Conservation (phyloP, 192 early-diverging fungal species). For the Coemansia sp. region DNA sequence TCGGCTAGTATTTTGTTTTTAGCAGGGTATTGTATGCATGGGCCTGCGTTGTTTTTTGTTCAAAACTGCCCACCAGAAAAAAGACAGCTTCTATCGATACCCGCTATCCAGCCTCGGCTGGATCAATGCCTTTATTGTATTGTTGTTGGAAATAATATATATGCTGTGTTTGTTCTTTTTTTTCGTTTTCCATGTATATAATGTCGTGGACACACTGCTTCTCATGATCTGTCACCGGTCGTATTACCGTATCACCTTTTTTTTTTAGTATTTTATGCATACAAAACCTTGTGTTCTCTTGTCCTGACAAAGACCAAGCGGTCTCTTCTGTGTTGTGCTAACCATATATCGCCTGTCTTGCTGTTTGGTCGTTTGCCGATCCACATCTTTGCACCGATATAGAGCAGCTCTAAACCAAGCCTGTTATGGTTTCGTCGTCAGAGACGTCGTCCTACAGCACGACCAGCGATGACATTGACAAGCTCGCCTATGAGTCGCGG, state of each 20-base stretch:
- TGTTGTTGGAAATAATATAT: not conserved
- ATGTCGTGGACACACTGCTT: not conserved
- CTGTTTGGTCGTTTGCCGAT: not conserved
- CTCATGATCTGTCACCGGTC: not conserved
- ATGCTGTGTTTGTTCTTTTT: not conserved
- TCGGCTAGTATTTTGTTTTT: not conserved
- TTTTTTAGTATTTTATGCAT: not conserved
- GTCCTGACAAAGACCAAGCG: not conserved
- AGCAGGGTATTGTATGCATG: slow-evolving; percentile 2
- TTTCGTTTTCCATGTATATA: not conserved
- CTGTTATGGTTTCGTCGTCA: not conserved
- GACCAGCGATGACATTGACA: slow-evolving; percentile 6
- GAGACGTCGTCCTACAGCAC: slow-evolving; percentile 6
- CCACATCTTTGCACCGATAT: not conserved
- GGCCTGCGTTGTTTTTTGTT: not conserved
- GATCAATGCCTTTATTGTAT: not conserved
- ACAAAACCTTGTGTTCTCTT: not conserved
- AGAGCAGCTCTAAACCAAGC: slow-evolving; percentile 5
- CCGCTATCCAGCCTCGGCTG: not conserved
- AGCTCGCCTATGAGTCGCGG: not conserved
- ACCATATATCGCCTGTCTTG: not conserved
- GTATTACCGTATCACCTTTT: not conserved
- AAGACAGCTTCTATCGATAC: not conserved
- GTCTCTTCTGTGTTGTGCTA: not conserved
- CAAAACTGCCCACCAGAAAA: not conserved